These are phyloP conservation scores for Firmiana major DNA, from an alignment of 345 rosid genomes.

Conservation along the genomic window DNA sequence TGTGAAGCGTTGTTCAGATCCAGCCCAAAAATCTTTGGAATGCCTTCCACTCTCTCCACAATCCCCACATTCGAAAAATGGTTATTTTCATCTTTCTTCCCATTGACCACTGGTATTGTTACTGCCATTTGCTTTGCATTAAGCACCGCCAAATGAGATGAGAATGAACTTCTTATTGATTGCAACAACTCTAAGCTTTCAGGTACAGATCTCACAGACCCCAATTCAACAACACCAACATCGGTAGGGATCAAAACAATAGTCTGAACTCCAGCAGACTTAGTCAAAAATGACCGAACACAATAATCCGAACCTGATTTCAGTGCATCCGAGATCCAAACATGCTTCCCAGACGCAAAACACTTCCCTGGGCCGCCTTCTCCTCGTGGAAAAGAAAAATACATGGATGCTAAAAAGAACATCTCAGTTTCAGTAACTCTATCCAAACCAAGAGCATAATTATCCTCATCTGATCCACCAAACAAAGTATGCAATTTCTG, in stretches of 20 bases:
- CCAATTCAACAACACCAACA: constrained; percentile 88
- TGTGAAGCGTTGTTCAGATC: constrained; percentile 46
- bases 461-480: constrained; percentile 90
- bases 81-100: constrained; percentile 48
- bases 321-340: constrained; percentile 63
- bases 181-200: constrained; percentile 64
- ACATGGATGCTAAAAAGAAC: constrained; percentile 93
- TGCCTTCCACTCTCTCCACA: constrained; percentile 44
- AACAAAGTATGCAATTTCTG: constrained; percentile 77
- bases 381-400: constrained; percentile 85
- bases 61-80: constrained; percentile 32
- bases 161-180: constrained; percentile 49
- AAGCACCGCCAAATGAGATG: constrained; percentile 30
- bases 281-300: constrained; percentile 75
- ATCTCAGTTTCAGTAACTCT: constrained; percentile 91
- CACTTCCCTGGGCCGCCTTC: constrained; percentile 93
- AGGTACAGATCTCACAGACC: constrained; percentile 74
- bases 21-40: constrained; percentile 76
- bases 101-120: constrained; percentile 27
- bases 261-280: constrained; percentile 76
- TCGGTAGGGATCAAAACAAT: constrained; percentile 84
- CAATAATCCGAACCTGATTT: constrained; percentile 61
- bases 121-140: constrained; percentile 33
- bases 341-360: constrained; percentile 67
- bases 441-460: constrained; percentile 77